A percentile compares a stretch with the other conserved stretches of the same genome.
These are phyloP conservation scores for Alternaria longipes DNA, from an alignment of 2,329 filamentous ascomycete species.

Conservation along the genomic window DNA sequence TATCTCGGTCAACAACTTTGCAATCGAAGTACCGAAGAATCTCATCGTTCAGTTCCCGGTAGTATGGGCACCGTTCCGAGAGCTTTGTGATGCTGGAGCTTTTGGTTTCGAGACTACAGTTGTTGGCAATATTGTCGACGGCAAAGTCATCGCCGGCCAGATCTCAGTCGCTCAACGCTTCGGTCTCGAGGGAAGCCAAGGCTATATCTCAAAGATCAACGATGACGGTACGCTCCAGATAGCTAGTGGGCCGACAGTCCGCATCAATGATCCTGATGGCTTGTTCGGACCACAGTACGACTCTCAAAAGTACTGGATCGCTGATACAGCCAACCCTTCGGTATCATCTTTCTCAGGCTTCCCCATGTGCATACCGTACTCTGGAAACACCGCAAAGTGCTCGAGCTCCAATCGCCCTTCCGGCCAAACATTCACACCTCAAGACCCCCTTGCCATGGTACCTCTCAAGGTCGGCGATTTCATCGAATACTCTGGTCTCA, in stretches of 20 bases:
- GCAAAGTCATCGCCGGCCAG: constrained; percentile 51
- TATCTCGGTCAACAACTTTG: constrained; percentile 58
- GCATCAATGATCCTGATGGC: constrained; percentile 59
- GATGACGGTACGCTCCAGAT: constrained; percentile 50
- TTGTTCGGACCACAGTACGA: constrained; percentile 48
- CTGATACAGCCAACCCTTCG: constrained; percentile 60
- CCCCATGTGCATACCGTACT: constrained; percentile 63
- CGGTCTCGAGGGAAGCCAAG: constrained; percentile 48
- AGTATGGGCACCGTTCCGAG: constrained; percentile 55
- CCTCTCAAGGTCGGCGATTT: constrained; percentile 55
- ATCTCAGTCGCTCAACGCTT: constrained; percentile 50
- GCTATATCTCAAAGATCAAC: constrained; percentile 50
- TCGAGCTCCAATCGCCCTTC: constrained; percentile 49
- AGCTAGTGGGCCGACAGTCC: constrained; percentile 48
- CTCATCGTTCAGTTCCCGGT: constrained; percentile 61
- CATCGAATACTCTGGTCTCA: constrained; percentile 53
- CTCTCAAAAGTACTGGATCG: constrained; percentile 54
- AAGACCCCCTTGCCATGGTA: constrained; percentile 53
- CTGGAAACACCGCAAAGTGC: constrained; percentile 48
- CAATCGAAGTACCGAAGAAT: constrained; percentile 60
- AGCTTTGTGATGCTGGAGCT: constrained; percentile 37
- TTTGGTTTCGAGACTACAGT: constrained; percentile 44
- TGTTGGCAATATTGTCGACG: constrained; percentile 52
- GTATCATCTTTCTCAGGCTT: constrained; percentile 61
- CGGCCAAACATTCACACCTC: constrained; percentile 44